Base-by-base conservation (phyloP, 164 flowering plant genomes). In the Paratinospora sagittata region DNA sequence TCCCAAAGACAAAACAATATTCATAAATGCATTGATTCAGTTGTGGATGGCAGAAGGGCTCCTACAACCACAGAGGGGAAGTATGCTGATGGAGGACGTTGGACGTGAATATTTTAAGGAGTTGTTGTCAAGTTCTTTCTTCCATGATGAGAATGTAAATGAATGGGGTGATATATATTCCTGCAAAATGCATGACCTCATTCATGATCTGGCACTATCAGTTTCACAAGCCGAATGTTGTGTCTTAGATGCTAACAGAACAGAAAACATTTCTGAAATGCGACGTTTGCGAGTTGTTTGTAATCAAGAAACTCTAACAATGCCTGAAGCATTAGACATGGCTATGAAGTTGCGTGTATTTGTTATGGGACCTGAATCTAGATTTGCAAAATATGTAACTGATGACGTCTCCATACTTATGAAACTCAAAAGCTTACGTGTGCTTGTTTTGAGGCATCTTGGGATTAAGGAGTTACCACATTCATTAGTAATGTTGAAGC, bases 171-270 rank as follows among this genome's bases (percentile, higher is more conserved):
- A 68, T 8, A 47, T 69, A 49, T 5, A 5, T n/a, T 11, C 0
- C 0, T 69, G 52, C 26, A 66, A 21, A 24, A 73, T 77, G 73
- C 79, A 77, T 37, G 73, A 77, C 43, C 39, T 70, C 0, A 0
- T 77, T 14, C 76, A 77, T 21, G 73, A 77, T 60, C 71, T 77
- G 0, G 73, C 76, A 27, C 13, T 19, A 4, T 52, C 23, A 17
- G 23, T 52, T n/a, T 52, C 60, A 52, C 21, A 4, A n/a, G 4
- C 21, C 23, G 60, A 52, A 52, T 41, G 23, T n/a, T 52, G 19
- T 52, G 60, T 52, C n/a, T 52, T n/a, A 3, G 60, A 17, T 19
- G 60, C 16, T 17, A 52, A 3, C 23, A n/a, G 19, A 52, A 17
- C 7, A 52, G 23, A 52, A 6, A 8, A 16, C 21, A 52, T 52